Evolutionary conservation across 1,139 yeast genomes (phyloP), one percentile per base, ranked within the genome.

Genomic region (Entelexis sorbosivorans): DNA sequence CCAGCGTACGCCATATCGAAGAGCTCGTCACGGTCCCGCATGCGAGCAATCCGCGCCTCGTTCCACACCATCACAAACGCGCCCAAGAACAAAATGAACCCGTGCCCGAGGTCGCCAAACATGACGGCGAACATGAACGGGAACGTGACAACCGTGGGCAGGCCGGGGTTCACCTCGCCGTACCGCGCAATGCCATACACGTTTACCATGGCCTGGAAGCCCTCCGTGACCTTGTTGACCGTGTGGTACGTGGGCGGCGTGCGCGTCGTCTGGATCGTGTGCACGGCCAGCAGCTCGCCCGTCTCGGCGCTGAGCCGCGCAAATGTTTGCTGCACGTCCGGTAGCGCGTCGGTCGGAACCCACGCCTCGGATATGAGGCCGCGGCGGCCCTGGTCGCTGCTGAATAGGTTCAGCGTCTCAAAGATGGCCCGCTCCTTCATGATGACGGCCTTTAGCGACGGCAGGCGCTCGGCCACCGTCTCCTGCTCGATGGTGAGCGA

Each of bases 91-190:
- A 93, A 73, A 55, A 93, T 76, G 51, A 87, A 72, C 17, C 98
- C 98, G 66, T 91, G 99, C 4, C 99, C 99, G 56, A 89, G 69
- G 70, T 91, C 99, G 68, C 98, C 99, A 74, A 91, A 91, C 99
- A 91, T 91, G 60, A 93, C 85, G 35, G 98, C 96, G 72, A 91
- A 91, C 96, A 91, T 87, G 68, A 93, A 91, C 14, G 99, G 99
- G 71, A 91, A 91, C 0, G 99, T 91, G 34, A 91, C 84, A 46
- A 89, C 77, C 0, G 99, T 86, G 5, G 98, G 94, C 58, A 91
- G 73, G 51, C 96, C 97, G 2, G 98, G 96, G 63, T 91, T 91
- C 35, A 91, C 93, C 67, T 91, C 99, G 64, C 86, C 88, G 68
- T 91, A 89, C 11, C 94, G 80, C 14, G 96, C 94, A 50, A 89